Conservation (phyloP, 371 early-diverging fungal genomes). For the Mucor piriformis region DNA sequence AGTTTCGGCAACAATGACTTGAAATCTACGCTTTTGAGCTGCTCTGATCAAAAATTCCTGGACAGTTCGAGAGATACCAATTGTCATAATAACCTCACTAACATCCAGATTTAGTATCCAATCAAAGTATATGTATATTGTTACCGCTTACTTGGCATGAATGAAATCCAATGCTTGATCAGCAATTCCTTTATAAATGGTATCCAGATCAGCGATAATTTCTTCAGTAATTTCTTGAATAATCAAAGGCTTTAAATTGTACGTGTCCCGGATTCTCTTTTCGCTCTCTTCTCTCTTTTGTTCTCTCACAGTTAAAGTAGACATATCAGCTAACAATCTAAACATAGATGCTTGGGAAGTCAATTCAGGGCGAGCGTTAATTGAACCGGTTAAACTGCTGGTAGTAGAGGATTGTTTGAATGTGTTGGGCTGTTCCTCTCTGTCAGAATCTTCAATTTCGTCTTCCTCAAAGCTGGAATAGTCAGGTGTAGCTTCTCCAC, state of each 20-base stretch:
- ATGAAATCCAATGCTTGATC: slow-evolving; percentile 84
- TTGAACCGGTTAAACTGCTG: slow-evolving; percentile 11
- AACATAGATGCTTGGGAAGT: slow-evolving; percentile 65
- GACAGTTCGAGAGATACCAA: slow-evolving; percentile 87
- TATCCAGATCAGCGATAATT: slow-evolving; percentile 81
- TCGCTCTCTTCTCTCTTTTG: slow-evolving; percentile 38
- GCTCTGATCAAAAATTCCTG: slow-evolving; percentile 87
- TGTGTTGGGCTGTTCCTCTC: not conserved
- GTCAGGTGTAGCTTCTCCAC: slow-evolving; percentile 3
- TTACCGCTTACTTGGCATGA: slow-evolving; percentile 74
- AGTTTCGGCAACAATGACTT: slow-evolving; percentile 92
- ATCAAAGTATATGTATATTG: not conserved
- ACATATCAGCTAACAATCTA: slow-evolving; percentile 58
- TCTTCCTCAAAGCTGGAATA: slow-evolving; percentile 20
- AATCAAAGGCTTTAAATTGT: slow-evolving; percentile 69
- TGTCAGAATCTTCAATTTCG: slow-evolving; percentile 6
- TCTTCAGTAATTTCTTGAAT: slow-evolving; percentile 84
- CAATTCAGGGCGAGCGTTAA: slow-evolving; percentile 44
- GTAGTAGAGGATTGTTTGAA: slow-evolving; percentile 8
- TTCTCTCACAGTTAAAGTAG: slow-evolving; percentile 24
- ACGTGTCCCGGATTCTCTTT: slow-evolving; percentile 26
- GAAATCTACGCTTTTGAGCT: slow-evolving; percentile 85
- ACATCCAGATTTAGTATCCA: not conserved
- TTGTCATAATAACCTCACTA: slow-evolving; percentile 95
- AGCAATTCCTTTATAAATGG: slow-evolving; percentile 72